A percentile compares a stretch with the other conserved stretches of the same genome.
phyloP scores from a whole-genome alignment of 2,329 filamentous ascomycete species.

The Nemania bipapillata region DNA sequence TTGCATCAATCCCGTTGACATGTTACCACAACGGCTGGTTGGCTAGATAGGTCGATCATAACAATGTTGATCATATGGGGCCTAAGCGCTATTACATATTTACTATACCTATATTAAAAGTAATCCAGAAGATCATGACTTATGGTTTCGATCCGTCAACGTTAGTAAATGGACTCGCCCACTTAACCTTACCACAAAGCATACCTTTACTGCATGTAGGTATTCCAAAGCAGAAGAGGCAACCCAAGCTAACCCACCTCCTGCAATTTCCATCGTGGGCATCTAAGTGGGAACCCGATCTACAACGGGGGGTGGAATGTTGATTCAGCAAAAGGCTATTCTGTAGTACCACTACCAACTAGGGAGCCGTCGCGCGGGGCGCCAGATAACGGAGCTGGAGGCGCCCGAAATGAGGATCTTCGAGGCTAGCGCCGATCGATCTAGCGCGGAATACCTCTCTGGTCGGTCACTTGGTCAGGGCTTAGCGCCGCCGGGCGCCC shows the following conservation, averaged over 20 bases:
- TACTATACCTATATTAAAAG: too few species aligned
- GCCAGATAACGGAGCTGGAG: neutral
- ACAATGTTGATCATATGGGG: neutral
- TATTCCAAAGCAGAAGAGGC: neutral
- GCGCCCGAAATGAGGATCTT: conserved; percentile 33
- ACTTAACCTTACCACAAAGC: too few species aligned
- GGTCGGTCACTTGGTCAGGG: neutral
- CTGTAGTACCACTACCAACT: too few species aligned
- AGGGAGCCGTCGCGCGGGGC: conserved; percentile 3
- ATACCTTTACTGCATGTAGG: too few species aligned
- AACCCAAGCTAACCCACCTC: neutral
- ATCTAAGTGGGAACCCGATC: neutral
- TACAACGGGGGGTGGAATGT: neutral
- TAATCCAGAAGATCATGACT: neutral
- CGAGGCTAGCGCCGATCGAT: conserved; percentile 38
- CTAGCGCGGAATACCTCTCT: conserved; percentile 2
- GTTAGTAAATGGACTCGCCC: too few species aligned
- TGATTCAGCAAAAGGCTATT: neutral
- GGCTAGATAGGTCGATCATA: neutral
- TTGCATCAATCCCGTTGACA: neutral
- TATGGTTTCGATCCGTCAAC: neutral
- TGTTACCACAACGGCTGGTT: conserved; percentile 3
- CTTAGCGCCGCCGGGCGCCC: neutral
- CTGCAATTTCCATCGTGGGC: neutral
- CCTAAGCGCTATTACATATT: too few species aligned